Base-by-base conservation (phyloP, 2,329 filamentous ascomycete species). In the Claviceps sp. region DNA sequence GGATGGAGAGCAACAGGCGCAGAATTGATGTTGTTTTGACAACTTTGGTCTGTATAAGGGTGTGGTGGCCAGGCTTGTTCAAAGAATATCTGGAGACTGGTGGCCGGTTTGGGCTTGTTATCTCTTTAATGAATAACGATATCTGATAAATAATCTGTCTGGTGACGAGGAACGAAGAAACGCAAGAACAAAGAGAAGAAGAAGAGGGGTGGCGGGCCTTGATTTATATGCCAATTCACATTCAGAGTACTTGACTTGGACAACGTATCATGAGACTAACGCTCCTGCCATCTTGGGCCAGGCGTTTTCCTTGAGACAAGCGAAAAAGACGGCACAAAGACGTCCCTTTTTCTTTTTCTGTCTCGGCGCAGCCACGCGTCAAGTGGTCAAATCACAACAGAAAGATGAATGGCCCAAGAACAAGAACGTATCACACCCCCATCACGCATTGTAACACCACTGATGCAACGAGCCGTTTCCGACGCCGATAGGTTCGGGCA, bases 391-490 rank as follows among this genome's bases (percentile, higher is more conserved):
- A 38, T 38, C 16, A 20, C 24, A 18, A n/a, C 49, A 37, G 37
- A 47, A 8, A 37, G 5, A 11, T 26, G 16, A 16, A 30, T 9
- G 37, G 8, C 34, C n/a, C 13, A 37, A 18, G 16, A 40, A 11
- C 13, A 37, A 18, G 16, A 40, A 11, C n/a, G 26, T 30, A 36
- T 18, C 36, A 42, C 38, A 40, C 37, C 37, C 18, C 36, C 38
- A 36, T 47, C 37, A 24, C 37, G 24, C 37, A 14, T 16, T 24
- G 44, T 65, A 54, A 61, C 62, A 66, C 62, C 45, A 54, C 55
- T 24, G 47, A 61, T 65, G 63, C 57, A 57, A 56, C 56, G 52
- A 59, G 61, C 67, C 65, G 59, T 57, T 57, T 63, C 60, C 61
- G 59, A 65, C 64, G 63, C 64, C 58, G 63, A 66, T 58, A 61